Evolutionary conservation across 208 protist genomes (phyloP), one percentile per base, ranked within the genome.

Genomic region (Trypanosoma boissoni): DNA sequence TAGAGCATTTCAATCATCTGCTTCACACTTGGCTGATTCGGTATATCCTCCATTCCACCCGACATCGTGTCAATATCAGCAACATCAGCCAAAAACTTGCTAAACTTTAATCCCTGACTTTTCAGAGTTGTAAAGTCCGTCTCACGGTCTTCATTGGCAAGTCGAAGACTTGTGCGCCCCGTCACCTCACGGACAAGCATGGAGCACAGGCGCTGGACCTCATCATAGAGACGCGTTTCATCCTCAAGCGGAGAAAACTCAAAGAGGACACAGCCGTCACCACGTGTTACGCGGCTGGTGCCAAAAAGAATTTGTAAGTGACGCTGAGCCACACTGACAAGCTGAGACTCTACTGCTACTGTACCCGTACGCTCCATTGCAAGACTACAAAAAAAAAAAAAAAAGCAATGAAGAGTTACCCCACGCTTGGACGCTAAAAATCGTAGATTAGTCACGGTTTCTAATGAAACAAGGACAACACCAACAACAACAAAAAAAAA

Each of bases 1-100:
- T 96, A 96, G 23, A 96, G 80, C 76, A 90, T 73, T 61, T 92
- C 83, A 46, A 96, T 48, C 90, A 96, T 92, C 24, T 64, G 37
- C 27, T 59, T 42, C 21, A 92, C 73, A 12, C 75, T 63, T 23
- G 61, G 68, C 1, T 52, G 34, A 45, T 74, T 66, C 3, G 87
- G 77, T 31, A 88, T 50, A 7, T 34, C 45, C 18, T 86, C 68
- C 28, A 86, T 39, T 12, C 74, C 72, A n/a, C 31, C 53, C 4
- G 42, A 36, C 18, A 24, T 4, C 20, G 27, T 20, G 23, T 62
- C 37, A 39, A 75, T 18, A 64, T 32, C 24, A 41, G 50, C 58
- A 10, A 51, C 64, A 42, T 68, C 57, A 21, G 51, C 36, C 41
- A 95, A 57, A 44, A 91, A 76, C 49, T 83, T 81, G 10, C 68